Percentiles rank a stretch among this genome's conserved stretches.
phyloP scores from a whole-genome alignment of 192 early-diverging fungal species.

The Coemansia sp. region DNA sequence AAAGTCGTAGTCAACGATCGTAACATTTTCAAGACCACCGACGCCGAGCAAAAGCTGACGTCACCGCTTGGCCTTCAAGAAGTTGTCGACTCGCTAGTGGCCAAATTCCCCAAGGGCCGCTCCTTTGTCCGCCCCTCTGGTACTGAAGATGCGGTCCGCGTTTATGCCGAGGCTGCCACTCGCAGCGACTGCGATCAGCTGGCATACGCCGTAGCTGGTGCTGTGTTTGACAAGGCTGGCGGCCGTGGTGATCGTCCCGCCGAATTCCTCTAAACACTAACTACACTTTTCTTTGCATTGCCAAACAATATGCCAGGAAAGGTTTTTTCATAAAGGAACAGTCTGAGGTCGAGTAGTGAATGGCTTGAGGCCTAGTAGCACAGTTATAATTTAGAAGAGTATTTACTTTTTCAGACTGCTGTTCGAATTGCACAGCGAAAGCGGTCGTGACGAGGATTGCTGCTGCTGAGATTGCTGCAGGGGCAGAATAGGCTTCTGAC shows the following conservation, averaged over 20 bases:
- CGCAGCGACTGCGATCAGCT: constrained; percentile 87
- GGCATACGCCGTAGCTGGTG: constrained; percentile 81
- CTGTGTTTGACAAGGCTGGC: constrained; percentile 92
- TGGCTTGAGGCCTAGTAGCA: not conserved
- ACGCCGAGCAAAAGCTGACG: constrained; percentile 92
- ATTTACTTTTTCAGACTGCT: constrained; percentile 20
- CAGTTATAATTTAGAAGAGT: not conserved
- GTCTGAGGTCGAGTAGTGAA: no score
- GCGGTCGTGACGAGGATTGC: constrained; percentile 4
- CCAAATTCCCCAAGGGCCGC: constrained; percentile 82
- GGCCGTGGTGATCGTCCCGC: constrained; percentile 85
- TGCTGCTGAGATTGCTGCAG: not conserved
- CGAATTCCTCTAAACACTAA: constrained; percentile 39
- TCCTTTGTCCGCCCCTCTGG: constrained; percentile 98
- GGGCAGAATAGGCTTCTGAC: constrained; percentile 16
- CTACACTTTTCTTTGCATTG: not conserved
- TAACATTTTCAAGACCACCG: constrained; percentile 89
- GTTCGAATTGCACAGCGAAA: not conserved
- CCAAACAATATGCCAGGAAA: not conserved
- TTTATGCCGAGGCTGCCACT: constrained; percentile 98
- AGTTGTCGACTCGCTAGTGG: constrained; percentile 79
- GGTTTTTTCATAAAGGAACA: not conserved
- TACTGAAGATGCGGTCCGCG: constrained; percentile 98
- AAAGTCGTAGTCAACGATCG: constrained; percentile 94
- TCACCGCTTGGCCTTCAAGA: constrained; percentile 87